These are phyloP conservation scores for Cucurbita pepo DNA, from an alignment of 306 rosid species.

Conservation along the genomic window DNA sequence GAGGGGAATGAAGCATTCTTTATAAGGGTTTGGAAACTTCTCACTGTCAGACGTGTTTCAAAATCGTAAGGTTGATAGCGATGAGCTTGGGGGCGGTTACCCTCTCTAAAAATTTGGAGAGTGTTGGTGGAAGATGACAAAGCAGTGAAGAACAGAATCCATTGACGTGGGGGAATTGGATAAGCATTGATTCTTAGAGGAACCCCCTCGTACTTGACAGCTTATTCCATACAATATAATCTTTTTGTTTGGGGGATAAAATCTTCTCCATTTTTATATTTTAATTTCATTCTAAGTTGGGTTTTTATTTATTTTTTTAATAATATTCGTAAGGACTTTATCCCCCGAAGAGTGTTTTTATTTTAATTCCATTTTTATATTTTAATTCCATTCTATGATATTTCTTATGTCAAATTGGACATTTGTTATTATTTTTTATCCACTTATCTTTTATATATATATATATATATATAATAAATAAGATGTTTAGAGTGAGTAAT, in stretches of 20 bases:
- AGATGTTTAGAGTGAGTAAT: too few species aligned
- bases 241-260: neutral
- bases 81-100: too few species aligned
- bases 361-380: neutral
- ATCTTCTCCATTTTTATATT: neutral
- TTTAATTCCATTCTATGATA: neutral
- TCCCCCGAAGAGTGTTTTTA: too few species aligned
- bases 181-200: neutral
- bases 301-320: neutral
- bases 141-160: neutral
- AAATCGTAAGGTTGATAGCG: too few species aligned
- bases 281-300: neutral
- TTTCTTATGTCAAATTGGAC: neutral
- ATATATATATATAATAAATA: too few species aligned
- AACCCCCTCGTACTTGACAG: neutral
- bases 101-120: too few species aligned
- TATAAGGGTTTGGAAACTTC: too few species aligned
- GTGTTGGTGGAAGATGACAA: neutral
- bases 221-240: slow-evolving; percentile 6
- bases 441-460: neutral
- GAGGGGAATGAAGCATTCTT: too few species aligned
- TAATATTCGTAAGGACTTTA: neutral
- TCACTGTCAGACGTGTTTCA: too few species aligned
- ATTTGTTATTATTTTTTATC: neutral
- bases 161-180: neutral